Percentiles rank a stretch among this genome's conserved stretches.
Conservation (phyloP, 2,329 filamentous ascomycete genomes). For the Alternaria arbusti region DNA sequence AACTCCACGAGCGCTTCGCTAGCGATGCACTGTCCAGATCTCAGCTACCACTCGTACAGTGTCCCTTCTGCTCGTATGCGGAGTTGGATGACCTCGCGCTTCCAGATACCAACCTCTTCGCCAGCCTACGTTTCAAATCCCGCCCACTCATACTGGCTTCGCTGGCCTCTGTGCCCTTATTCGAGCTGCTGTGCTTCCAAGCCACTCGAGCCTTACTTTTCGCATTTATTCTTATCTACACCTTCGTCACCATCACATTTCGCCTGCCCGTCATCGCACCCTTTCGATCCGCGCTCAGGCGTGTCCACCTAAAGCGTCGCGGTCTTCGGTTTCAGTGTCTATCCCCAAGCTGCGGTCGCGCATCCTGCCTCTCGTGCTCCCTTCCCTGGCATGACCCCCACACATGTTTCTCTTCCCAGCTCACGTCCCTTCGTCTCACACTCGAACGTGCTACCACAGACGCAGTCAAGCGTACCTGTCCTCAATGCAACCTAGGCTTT, state of each 20-base stretch:
- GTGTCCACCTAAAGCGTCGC: slow-evolving; percentile 72
- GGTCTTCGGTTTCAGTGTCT: slow-evolving; percentile 81
- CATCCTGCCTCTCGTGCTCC: slow-evolving; percentile 81
- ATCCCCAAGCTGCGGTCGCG: slow-evolving; percentile 68
- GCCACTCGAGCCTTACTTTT: slow-evolving; percentile 62
- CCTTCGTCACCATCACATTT: slow-evolving; percentile 27
- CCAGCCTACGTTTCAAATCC: slow-evolving; percentile 35
- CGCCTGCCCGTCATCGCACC: slow-evolving; percentile 47
- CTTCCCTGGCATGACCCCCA: slow-evolving; percentile 90
- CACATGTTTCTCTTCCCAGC: slow-evolving; percentile 78
- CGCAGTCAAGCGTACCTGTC: slow-evolving; percentile 93
- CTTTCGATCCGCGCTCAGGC: slow-evolving; percentile 66
- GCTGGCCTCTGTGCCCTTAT: slow-evolving; percentile 35
- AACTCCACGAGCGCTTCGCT: slow-evolving; percentile 79
- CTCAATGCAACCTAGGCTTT: slow-evolving; percentile 87
- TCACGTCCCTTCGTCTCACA: slow-evolving; percentile 80
- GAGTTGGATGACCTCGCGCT: slow-evolving; percentile 70
- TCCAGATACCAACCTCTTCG: slow-evolving; percentile 31
- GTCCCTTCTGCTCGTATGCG: slow-evolving; percentile 90
- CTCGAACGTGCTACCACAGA: slow-evolving; percentile 93
- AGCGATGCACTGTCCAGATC: slow-evolving; percentile 77
- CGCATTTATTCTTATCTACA: slow-evolving; percentile 54
- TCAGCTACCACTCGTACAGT: slow-evolving; percentile 76
- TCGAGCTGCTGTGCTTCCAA: slow-evolving; percentile 40
- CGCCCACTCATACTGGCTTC: slow-evolving; percentile 39